Base-by-base conservation (phyloP, 2,329 filamentous ascomycete genomes). In the Fusarium transvaalense region DNA sequence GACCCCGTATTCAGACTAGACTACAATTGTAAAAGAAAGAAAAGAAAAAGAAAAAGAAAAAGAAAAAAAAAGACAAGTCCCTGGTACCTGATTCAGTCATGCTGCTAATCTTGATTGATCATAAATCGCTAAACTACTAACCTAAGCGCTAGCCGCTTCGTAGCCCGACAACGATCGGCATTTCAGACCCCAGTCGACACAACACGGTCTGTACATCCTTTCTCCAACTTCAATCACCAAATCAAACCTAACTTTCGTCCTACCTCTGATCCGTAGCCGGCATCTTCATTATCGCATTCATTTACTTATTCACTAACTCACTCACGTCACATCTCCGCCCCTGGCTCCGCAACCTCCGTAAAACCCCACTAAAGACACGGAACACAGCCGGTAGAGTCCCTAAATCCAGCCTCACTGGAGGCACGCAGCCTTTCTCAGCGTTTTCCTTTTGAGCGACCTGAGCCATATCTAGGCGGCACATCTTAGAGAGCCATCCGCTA, bases 41-140 rank as follows among this genome's bases (percentile, higher is more conserved):
- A n/a, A n/a, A n/a, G n/a, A n/a, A n/a, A n/a, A n/a, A n/a, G n/a
- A n/a, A n/a, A n/a, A n/a, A n/a, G n/a, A n/a, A n/a, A n/a, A n/a
- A n/a, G n/a, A n/a, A n/a, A n/a, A n/a, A n/a, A n/a, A 42, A 13
- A 39, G 12, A 15, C 13, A 27, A 27, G 17, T 45, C 29, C 31
- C 29, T 54, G 29, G 34, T 46, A 19, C 41, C 23, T 47, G 19
- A 27, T 37, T 23, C 13, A 35, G 17, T 27, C 23, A 32, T 37
- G 32, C 31, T 48, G 32, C 50, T 34, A 55, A 43, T 43, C 13
- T 64, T 59, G 66, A 54, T 70, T 70, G 66, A 64, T 69, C 61
- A 66, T 58, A 19, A 9, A 29, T n/a, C 29, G 31, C 25, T 38
- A 43, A 39, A 51, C 23, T 51, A 51, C 25, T 38, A 43, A 39